Evolutionary conservation across 2,329 filamentous ascomycete species (phyloP), one percentile per base, ranked within the genome.

Genomic region (Fusarium palustre): DNA sequence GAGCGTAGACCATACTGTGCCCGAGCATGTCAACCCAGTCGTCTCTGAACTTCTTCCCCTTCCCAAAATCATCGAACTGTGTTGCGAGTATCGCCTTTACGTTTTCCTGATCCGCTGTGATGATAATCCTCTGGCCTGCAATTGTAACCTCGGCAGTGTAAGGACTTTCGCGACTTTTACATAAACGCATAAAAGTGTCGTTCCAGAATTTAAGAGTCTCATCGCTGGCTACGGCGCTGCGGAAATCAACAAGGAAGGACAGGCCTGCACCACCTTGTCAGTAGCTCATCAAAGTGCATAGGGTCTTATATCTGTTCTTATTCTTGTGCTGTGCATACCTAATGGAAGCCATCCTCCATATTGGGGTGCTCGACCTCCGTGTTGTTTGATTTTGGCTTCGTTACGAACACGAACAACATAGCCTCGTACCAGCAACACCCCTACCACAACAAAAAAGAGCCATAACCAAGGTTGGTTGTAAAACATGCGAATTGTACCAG

Each of bases 21-120:
- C 45, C 45, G 30, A 47, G 45, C 45, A 47, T 47, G n/a, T 47
- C 45, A 47, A 47, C 45, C 45, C 45, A 47, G 45, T 47, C 45
- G n/a, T 47, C 45, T 47, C 30, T 47, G 28, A 33, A 47, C 28
- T 33, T 47, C 28, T 47, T 47, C 4, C 45, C 45, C 30, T 47
- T 47, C n/a, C 45, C 45, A 11, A 47, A 47, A 33, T 47, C 45
- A 33, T 47, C 28, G 13, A 47, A 47, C 28, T 47, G 45, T 47
- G 30, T 47, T 33, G 45, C 45, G 45, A 47, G 45, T 47, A 47
- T 47, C 18, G 45, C 45, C 45, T 47, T 47, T 47, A 47, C 45
- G 45, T 47, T 47, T 47, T 47, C 45, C 18, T 33, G 45, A 47
- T 47, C 45, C 28, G 45, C 45, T 0, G 45, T 47, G n/a, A 47